Evolutionary conservation across 441 rosid genomes (phyloP).

Genomic region (Flueggea neowawraea): DNA sequence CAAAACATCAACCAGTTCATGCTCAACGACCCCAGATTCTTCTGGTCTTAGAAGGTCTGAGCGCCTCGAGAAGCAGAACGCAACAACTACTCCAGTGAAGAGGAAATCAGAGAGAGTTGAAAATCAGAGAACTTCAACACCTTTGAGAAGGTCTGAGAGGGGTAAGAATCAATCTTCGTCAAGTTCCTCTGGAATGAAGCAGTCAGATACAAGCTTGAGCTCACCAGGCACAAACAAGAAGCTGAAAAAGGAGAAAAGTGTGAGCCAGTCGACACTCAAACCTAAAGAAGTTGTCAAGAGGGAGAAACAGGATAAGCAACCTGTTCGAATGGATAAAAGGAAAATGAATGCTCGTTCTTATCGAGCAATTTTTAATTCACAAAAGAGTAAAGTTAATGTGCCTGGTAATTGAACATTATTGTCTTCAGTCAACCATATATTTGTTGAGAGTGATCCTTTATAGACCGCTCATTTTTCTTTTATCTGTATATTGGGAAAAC

Average conservation of each 20-base stretch:
- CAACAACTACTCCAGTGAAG: slow-evolving; percentile 31
- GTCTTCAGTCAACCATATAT: background rate
- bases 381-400: slow-evolving; percentile 24
- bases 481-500: background rate
- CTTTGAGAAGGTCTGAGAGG: slow-evolving; percentile 62
- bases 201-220: slow-evolving; percentile 1
- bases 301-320: slow-evolving; percentile 10
- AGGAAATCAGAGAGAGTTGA: slow-evolving; percentile 38
- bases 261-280: slow-evolving; percentile 32
- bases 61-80: slow-evolving; percentile 42
- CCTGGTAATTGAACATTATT: slow-evolving; percentile 18
- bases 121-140: slow-evolving; percentile 33
- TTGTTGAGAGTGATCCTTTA: background rate
- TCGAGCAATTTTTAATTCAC: slow-evolving; percentile 31
- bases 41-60: slow-evolving; percentile 56
- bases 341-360: slow-evolving; percentile 39
- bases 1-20: slow-evolving; percentile 27
- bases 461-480: background rate
- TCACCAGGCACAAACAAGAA: slow-evolving; percentile 26
- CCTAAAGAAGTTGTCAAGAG: slow-evolving; percentile 26
- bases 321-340: slow-evolving; percentile 18
- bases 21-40: slow-evolving; percentile 21
- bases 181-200: slow-evolving; percentile 34
- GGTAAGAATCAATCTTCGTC: slow-evolving; percentile 38
- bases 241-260: slow-evolving; percentile 31